phyloP scores from a whole-genome alignment of 345 rosid genomes.

The Eucalyptus regnans region DNA sequence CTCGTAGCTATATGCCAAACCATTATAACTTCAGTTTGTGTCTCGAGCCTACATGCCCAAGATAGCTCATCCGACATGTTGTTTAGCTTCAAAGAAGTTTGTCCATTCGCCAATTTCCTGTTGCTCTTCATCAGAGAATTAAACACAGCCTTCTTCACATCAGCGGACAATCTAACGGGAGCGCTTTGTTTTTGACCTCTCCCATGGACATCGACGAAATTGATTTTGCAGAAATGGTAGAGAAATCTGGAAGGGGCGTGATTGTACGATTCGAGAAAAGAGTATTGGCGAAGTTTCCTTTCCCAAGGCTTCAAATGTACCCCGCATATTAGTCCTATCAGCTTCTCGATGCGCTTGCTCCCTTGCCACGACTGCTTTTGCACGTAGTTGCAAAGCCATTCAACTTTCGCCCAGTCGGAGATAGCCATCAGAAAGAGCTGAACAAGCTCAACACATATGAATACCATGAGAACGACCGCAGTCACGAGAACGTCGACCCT shows the following conservation, averaged over 20 bases:
- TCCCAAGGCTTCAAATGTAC: neutral
- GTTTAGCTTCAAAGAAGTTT: neutral
- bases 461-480: neutral
- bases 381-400: neutral
- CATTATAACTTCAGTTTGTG: neutral
- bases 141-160: neutral
- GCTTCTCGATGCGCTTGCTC: neutral
- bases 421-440: neutral
- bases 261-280: neutral
- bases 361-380: neutral
- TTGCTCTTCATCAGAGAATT: neutral
- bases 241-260: neutral
- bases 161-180: neutral
- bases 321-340: neutral
- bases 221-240: neutral
- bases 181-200: neutral
- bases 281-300: neutral
- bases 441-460: neutral
- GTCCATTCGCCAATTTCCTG: neutral
- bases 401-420: neutral
- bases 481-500: neutral
- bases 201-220: neutral
- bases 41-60: neutral
- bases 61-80: neutral
- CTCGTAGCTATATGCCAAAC: neutral